Evolutionary conservation across 1,284 basidiomycete genomes (phyloP).

Genomic region (Sporisorium scitamineum): DNA sequence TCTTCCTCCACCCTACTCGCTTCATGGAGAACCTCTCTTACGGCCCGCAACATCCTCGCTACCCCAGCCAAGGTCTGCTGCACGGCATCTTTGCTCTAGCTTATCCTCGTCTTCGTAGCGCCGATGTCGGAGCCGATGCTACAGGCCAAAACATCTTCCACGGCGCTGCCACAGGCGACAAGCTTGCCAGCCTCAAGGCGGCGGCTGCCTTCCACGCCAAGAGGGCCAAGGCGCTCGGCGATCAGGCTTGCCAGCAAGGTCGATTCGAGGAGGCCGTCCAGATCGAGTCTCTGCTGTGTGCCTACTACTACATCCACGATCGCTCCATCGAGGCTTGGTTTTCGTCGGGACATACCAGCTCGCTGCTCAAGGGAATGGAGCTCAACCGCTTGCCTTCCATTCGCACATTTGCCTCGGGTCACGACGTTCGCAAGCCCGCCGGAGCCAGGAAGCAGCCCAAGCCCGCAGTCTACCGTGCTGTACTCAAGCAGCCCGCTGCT

Average conservation of each 20-base stretch:
- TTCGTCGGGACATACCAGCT: slow-evolving; percentile 27
- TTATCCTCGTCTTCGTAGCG: slow-evolving; percentile 34
- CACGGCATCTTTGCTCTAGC: slow-evolving; percentile 58
- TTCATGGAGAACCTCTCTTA: slow-evolving; percentile 53
- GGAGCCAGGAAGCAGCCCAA: slow-evolving; percentile 30
- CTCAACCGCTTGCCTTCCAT: slow-evolving; percentile 49
- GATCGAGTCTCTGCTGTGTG: slow-evolving; percentile 45
- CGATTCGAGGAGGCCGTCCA: slow-evolving; percentile 50
- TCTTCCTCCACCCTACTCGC: slow-evolving; percentile 47
- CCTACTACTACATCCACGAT: slow-evolving; percentile 54
- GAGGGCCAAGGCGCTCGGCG: slow-evolving; percentile 35
- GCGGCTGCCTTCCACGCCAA: slow-evolving; percentile 53
- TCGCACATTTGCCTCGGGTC: slow-evolving; percentile 10
- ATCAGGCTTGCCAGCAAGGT: slow-evolving; percentile 33
- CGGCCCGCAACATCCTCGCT: slow-evolving; percentile 50
- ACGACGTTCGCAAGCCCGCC: slow-evolving; percentile 12
- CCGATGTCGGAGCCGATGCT: slow-evolving; percentile 19
- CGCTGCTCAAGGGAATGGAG: slow-evolving; percentile 50
- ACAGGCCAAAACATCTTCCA: slow-evolving; percentile 24
- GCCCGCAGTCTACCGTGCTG: slow-evolving; percentile 39
- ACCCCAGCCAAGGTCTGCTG: slow-evolving; percentile 49
- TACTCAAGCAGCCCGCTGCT: slow-evolving; percentile 18
- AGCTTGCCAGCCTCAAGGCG: slow-evolving; percentile 39
- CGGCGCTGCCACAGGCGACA: slow-evolving; percentile 32
- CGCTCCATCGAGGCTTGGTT: slow-evolving; percentile 60